phyloP scores from a whole-genome alignment of 1,284 basidiomycete genomes.

The Leccinum proximum region DNA sequence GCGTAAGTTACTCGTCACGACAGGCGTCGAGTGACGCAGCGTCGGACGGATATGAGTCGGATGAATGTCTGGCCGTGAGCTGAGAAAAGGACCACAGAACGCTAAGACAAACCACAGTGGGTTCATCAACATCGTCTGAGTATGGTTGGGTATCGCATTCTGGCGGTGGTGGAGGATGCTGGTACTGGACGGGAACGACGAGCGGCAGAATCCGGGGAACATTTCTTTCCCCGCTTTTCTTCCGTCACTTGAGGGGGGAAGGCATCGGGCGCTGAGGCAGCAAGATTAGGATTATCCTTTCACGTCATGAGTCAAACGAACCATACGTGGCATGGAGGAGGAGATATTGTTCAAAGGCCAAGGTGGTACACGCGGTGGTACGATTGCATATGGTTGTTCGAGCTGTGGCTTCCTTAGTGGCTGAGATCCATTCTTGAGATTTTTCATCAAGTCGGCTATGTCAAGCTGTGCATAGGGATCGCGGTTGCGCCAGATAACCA shows the following conservation, averaged over 20 bases:
- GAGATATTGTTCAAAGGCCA: constrained; percentile 29
- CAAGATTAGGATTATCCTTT: constrained; percentile 8
- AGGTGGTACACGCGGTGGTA: constrained; percentile 19
- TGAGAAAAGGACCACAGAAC: background rate
- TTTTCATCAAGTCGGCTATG: constrained; percentile 34
- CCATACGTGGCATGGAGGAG: constrained; percentile 32
- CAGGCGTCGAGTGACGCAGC: background rate
- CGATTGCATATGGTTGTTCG: constrained; percentile 12
- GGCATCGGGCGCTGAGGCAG: constrained; percentile 27
- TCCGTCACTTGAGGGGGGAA: constrained; percentile 24
- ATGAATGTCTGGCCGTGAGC: background rate
- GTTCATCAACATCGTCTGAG: no score
- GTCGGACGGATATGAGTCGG: background rate
- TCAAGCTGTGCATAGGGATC: constrained; percentile 35
- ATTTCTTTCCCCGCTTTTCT: constrained; percentile 19
- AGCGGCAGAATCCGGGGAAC: constrained; percentile 4
- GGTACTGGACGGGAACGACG: constrained; percentile 26
- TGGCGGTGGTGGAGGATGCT: constrained; percentile 15
- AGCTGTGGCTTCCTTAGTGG: constrained; percentile 23
- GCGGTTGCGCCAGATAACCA: constrained; percentile 25
- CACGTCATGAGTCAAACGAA: constrained; percentile 1
- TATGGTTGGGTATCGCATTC: constrained; percentile 4
- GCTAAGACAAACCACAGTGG: no score
- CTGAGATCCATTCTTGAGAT: constrained; percentile 15
- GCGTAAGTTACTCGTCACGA: background rate